Conservation (phyloP, 148 eudicot genomes). For the Fagopyrum tataricum region DNA sequence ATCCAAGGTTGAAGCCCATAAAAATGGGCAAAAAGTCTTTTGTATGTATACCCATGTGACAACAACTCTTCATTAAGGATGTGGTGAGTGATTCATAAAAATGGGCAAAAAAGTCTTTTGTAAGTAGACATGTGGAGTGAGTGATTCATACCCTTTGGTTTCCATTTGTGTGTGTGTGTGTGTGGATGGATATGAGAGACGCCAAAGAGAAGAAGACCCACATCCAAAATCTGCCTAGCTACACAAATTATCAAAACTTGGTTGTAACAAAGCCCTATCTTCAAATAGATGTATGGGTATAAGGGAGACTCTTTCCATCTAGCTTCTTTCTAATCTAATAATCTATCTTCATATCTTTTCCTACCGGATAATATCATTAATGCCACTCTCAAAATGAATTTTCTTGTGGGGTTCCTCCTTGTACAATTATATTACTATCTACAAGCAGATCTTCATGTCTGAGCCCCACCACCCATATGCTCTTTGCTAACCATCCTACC, state of each 20-base stretch:
- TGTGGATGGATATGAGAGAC: not conserved
- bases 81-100: constrained; percentile 5
- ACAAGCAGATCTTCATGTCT: constrained; percentile 11
- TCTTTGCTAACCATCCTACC: constrained; percentile 8
- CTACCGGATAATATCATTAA: constrained; percentile 13
- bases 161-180: not conserved
- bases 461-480: constrained; percentile 10
- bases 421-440: not conserved
- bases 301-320: not conserved
- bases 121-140: constrained; percentile 5
- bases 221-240: constrained; percentile 9
- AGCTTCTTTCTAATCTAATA: not conserved
- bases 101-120: no score
- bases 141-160: constrained; percentile 6
- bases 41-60: constrained; percentile 6
- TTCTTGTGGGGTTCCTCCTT: not conserved
- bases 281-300: constrained; percentile 2
- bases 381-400: not conserved
- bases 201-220: not conserved
- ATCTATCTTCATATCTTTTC: constrained; percentile 9
- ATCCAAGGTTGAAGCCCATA: not conserved
- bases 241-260: constrained; percentile 6
- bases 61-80: not conserved
- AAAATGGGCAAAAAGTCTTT: not conserved
- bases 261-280: constrained; percentile 6